Evolutionary conservation across 1,284 basidiomycete species (phyloP).

Genomic region (Cutaneotrichosporon sp.): DNA sequence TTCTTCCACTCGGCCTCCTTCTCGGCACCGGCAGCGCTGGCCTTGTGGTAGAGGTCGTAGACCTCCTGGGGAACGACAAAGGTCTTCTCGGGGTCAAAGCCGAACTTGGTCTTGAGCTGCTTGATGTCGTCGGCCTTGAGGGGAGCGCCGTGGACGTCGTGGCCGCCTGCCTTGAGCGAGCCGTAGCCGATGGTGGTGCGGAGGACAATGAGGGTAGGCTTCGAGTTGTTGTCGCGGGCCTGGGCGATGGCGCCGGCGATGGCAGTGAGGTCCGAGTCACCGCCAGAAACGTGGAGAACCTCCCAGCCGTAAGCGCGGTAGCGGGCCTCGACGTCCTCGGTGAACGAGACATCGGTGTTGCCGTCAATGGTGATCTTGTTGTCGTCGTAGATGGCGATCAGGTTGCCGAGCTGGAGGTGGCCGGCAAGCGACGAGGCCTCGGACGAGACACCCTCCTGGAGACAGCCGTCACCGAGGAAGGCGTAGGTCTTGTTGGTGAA

Average conservation of each 20-base stretch:
- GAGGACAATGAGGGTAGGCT: constrained; percentile 84
- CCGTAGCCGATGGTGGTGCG: constrained; percentile 93
- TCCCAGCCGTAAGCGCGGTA: constrained; percentile 94
- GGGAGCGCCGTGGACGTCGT: constrained; percentile 89
- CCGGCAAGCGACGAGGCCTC: constrained; percentile 89
- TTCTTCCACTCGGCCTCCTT: constrained; percentile 76
- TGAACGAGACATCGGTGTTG: constrained; percentile 87
- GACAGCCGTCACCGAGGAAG: constrained; percentile 93
- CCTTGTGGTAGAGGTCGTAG: constrained; percentile 67
- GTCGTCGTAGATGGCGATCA: constrained; percentile 89
- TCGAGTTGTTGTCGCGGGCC: constrained; percentile 72
- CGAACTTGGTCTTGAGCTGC: constrained; percentile 80
- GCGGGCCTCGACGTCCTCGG: constrained; percentile 85
- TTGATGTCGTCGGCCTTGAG: constrained; percentile 90
- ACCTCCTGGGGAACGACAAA: constrained; percentile 80
- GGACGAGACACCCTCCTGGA: constrained; percentile 91
- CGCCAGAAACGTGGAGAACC: constrained; percentile 78
- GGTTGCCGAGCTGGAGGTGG: constrained; percentile 88
- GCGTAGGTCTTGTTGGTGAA: constrained; percentile 90
- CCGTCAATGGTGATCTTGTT: constrained; percentile 96
- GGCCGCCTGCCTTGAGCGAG: constrained; percentile 86
- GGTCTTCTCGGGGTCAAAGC: constrained; percentile 74
- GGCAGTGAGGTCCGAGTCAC: constrained; percentile 78
- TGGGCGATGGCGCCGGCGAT: constrained; percentile 79
- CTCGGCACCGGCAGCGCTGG: constrained; percentile 70